Evolutionary conservation across 1,284 basidiomycete genomes (phyloP), one percentile per base, ranked within the genome.

Genomic region (Sparassis latifolia): DNA sequence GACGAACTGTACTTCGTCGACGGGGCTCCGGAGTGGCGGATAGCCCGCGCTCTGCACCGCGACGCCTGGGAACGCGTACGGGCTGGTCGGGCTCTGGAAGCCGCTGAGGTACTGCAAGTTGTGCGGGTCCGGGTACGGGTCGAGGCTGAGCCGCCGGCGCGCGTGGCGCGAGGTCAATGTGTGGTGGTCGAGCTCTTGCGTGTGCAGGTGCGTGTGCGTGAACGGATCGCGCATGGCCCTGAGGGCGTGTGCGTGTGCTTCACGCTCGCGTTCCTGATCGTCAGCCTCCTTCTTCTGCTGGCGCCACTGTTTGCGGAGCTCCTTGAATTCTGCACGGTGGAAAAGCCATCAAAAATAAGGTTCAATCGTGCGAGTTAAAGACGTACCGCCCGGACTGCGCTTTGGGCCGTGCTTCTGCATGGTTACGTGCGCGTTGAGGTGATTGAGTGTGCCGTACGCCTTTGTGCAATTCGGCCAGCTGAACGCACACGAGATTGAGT

Each of bases 281-380:
- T 66, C 65, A 5, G 54, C 76, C 58, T 91, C 89, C 69, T 94
- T 92, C 76, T 95, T 97, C 61, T 85, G 82, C 71, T 91, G 92
- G 49, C 93, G 83, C 93, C 94, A 97, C 59, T 90, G 88, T 67
- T 95, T 97, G 55, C 95, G 84, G 65, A 97, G 85, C 63, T 97
- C 96, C 67, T 97, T 97, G 77, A 98, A 98, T 74, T 98, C 95
- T 96, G 66, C 20, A 48, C 53, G 47, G 29, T 48, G 41, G 39
- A 38, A 43, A 20, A 20, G 20, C 20, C 20, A 20, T 20, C 54
- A 47, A 33, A 31, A 51, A 45, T 53, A 42, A 27, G 6, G 20
- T 42, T 5, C 28, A 38, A 20, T 45, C 31, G 50, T 32, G 33
- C 29, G 45, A n/a, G 12, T 41, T 30, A 43, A 28, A 40, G 32